Conservation (phyloP, 495 filamentous ascomycete genomes). For the Zalerion maritima region DNA sequence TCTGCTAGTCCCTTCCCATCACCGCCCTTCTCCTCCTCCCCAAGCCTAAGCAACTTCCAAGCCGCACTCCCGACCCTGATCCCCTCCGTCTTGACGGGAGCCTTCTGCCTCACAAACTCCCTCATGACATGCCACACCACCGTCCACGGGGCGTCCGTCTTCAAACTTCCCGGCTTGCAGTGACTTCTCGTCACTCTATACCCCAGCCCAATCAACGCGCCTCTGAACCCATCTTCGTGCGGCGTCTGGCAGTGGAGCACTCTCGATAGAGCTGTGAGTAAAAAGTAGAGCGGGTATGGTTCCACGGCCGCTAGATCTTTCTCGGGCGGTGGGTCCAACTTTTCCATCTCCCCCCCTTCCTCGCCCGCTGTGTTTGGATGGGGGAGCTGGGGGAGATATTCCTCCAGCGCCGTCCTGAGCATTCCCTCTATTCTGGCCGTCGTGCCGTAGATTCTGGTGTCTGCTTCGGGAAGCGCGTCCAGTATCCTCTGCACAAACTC, state of each 20-base stretch:
- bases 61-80: conserved; percentile 56
- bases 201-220: conserved; percentile 64
- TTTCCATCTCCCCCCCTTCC: conserved; percentile 15
- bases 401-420: conserved; percentile 75
- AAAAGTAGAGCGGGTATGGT: conserved; percentile 73
- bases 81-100: conserved; percentile 52
- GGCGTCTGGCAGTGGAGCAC: conserved; percentile 65
- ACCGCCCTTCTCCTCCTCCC: conserved; percentile 14
- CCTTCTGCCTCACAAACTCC: conserved; percentile 70
- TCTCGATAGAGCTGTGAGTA: conserved; percentile 53
- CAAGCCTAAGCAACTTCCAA: conserved; percentile 39
- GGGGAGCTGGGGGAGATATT: conserved; percentile 27
- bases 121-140: conserved; percentile 89
- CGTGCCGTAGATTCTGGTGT: conserved; percentile 58
- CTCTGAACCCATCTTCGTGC: conserved; percentile 53
- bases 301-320: conserved; percentile 44
- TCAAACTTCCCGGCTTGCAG: conserved; percentile 72
- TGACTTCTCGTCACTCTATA: conserved; percentile 75
- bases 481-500: conserved; percentile 68
- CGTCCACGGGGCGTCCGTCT: conserved; percentile 79
- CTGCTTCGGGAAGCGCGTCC: conserved; percentile 43
- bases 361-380: too few species aligned
- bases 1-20: conserved; percentile 7
- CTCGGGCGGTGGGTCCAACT: conserved; percentile 1
- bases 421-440: conserved; percentile 74